Base-by-base conservation (phyloP, 495 filamentous ascomycete species). In the Neurospora africana region DNA sequence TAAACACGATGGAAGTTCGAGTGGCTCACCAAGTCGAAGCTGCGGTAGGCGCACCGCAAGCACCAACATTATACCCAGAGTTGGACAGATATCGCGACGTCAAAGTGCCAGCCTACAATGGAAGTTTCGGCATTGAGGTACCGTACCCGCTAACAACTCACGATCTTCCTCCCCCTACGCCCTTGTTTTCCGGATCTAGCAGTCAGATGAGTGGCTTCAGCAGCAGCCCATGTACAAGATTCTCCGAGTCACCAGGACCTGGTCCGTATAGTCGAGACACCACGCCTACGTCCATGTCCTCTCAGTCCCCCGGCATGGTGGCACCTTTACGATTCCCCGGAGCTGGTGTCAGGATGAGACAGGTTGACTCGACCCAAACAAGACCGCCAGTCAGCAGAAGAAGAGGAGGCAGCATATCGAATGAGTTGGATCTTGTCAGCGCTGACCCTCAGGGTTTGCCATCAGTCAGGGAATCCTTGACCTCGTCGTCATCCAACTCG, bases 211-310 rank as follows among this genome's bases (percentile, higher is more conserved):
- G 86, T 74, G 84, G 77, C 11, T 88, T 91, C 72, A 90, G 90
- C 71, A 91, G 89, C 72, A 98, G 92, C 72, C 93, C 95, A 58
- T 98, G 95, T n/a, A 98, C 94, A 40, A 86, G 93, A 72, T 97
- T 95, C 76, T 97, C 95, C 38, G 93, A 91, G 70, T 99, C 95
- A 4, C 95, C 95, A 11, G 92, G 93, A 6, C 85, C 92, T 39
- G 84, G 86, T 40, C 82, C 86, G 71, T 98, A 96, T 82, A 97
- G 95, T 81, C 87, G 91, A 75, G 91, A 93, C 53, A 97, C 95
- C 11, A 98, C 95, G 3, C 94, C 95, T 1, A 97, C 94, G n/a
- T 97, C 95, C 9, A 88, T 94, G 77, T 97, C 94, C 9, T 98
- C 95, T n/a, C 92, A 95, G 79, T 99, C 95, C 41, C 94, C 95